A percentile compares a stretch with the other conserved stretches of the same genome.
phyloP scores from a whole-genome alignment of 2,329 filamentous ascomycete species.

The Beauveria caledonica region DNA sequence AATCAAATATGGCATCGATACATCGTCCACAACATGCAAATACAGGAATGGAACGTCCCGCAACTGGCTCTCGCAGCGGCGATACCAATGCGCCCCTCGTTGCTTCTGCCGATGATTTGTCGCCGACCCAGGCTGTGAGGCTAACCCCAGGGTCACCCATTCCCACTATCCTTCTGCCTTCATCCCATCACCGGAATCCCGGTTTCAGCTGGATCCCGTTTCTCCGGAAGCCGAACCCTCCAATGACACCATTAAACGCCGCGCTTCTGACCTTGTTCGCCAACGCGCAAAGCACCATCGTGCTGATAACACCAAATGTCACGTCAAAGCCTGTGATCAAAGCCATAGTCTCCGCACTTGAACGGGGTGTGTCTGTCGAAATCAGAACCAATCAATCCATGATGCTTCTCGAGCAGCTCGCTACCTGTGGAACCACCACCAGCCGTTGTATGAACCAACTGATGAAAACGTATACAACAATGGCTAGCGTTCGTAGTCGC shows the following conservation, averaged over 20 bases:
- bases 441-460: slow-evolving; percentile 53
- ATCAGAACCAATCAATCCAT: slow-evolving; percentile 60
- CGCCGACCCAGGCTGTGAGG: slow-evolving; percentile 22
- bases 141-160: slow-evolving; percentile 21
- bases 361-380: slow-evolving; percentile 58
- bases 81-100: neutral
- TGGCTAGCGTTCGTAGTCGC: slow-evolving; percentile 15
- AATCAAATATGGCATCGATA: neutral
- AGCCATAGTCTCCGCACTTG: slow-evolving; percentile 51
- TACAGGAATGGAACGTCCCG: neutral
- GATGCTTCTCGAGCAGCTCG: slow-evolving; percentile 74
- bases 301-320: slow-evolving; percentile 70
- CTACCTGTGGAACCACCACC: slow-evolving; percentile 70
- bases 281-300: slow-evolving; percentile 50
- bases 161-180: slow-evolving; percentile 61
- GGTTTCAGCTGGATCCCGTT: slow-evolving; percentile 53
- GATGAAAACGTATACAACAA: slow-evolving; percentile 42
- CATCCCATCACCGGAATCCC: slow-evolving; percentile 62
- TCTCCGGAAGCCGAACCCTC: slow-evolving; percentile 38
- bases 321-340: slow-evolving; percentile 58
- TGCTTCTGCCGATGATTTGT: slow-evolving; percentile 2
- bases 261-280: slow-evolving; percentile 54
- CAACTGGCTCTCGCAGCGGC: neutral
- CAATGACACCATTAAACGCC: slow-evolving; percentile 59
- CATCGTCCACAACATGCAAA: neutral